Conservation (phyloP, 495 filamentous ascomycete genomes). For the Peziza echinospora region DNA sequence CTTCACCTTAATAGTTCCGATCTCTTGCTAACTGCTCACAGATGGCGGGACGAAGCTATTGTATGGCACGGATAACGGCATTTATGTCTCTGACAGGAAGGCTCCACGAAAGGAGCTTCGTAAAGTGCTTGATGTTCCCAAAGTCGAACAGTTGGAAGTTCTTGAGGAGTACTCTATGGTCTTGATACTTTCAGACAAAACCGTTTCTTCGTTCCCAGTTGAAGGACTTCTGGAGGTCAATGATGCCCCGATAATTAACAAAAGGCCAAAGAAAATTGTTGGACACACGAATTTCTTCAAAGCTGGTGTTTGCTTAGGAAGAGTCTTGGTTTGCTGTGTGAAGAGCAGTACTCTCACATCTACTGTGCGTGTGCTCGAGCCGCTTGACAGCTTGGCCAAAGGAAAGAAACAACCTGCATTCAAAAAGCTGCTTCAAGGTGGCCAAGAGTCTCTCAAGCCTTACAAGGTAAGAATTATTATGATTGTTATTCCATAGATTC, state of each 20-base stretch:
- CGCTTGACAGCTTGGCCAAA: constrained; percentile 72
- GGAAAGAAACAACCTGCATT: constrained; percentile 81
- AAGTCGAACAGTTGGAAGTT: constrained; percentile 88
- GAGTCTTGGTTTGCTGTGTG: constrained; percentile 85
- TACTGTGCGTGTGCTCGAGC: constrained; percentile 95
- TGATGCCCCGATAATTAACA: constrained; percentile 49
- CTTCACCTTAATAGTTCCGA: constrained; percentile 20
- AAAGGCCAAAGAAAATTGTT: constrained; percentile 90
- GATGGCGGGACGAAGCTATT: constrained; percentile 92
- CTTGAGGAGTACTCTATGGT: constrained; percentile 85
- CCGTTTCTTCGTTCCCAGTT: constrained; percentile 65
- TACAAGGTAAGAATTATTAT: constrained; percentile 43
- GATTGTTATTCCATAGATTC: not conserved
- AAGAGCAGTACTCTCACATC: constrained; percentile 75
- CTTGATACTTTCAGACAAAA: constrained; percentile 82
- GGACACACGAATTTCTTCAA: constrained; percentile 97
- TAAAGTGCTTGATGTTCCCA: constrained; percentile 61
- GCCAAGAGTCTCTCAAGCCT: constrained; percentile 80
- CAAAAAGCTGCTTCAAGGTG: constrained; percentile 80
- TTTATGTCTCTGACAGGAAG: constrained; percentile 76
- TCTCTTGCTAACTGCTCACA: constrained; percentile 12
- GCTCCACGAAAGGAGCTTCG: constrained; percentile 44
- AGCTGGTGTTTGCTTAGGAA: constrained; percentile 78
- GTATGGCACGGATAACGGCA: constrained; percentile 78
- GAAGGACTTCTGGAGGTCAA: constrained; percentile 58